A percentile compares a stretch with the other conserved stretches of the same genome.
phyloP scores from a whole-genome alignment of 345 rosid species.

The Rhizophora mangle region DNA sequence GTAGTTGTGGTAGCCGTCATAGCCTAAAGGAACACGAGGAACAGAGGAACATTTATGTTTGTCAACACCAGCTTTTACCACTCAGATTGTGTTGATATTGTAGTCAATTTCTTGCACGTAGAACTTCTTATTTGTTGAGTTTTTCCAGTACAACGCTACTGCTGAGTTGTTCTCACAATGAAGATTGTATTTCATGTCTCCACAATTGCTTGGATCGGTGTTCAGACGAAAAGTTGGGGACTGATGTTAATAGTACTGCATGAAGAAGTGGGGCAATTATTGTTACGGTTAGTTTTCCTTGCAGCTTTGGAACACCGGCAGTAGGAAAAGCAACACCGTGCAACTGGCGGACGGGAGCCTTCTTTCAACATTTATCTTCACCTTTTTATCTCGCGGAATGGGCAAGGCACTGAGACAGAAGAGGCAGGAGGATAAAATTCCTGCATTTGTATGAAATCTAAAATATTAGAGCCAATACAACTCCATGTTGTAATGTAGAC shows the following conservation, averaged over 20 bases:
- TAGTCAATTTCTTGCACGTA: conserved; percentile 2
- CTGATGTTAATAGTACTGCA: background rate
- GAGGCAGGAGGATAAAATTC: no score
- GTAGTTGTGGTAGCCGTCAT: accelerated
- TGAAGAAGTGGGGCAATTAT: background rate
- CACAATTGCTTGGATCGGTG: background rate
- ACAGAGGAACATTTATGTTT: background rate
- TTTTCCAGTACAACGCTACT: no score
- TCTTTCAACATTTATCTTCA: background rate
- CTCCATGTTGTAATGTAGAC: no score
- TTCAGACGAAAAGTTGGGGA: conserved; percentile 6
- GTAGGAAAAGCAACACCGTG: background rate
- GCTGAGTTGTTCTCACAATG: background rate
- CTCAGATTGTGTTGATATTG: conserved; percentile 7
- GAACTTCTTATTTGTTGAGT: background rate
- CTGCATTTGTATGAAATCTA: no score
- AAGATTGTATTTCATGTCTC: background rate
- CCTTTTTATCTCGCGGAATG: no score
- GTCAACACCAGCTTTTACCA: conserved; percentile 2
- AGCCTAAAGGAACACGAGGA: background rate
- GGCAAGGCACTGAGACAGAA: no score
- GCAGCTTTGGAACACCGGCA: background rate
- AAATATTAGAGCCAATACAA: no score
- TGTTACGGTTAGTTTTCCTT: background rate
- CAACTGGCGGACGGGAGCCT: background rate